phyloP scores from a whole-genome alignment of 2,329 filamentous ascomycete species.

The Aspergillus oerlinghausenensis region DNA sequence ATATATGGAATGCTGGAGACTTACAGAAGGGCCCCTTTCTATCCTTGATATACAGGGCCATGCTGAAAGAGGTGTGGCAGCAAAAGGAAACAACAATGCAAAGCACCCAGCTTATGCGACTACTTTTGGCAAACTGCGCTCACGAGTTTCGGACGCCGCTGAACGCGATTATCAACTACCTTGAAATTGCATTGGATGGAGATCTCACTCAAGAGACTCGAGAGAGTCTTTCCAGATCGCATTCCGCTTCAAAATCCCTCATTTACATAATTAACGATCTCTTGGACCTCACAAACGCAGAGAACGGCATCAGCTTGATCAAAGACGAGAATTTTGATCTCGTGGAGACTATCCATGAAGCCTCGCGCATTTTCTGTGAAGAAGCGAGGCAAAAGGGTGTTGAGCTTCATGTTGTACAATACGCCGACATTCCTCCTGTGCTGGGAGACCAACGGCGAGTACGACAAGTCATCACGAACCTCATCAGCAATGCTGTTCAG shows the following conservation, averaged over 20 bases:
- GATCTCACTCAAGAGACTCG: slow-evolving; percentile 73
- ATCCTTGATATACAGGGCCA: slow-evolving; percentile 76
- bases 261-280: slow-evolving; percentile 94
- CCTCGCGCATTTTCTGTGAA: slow-evolving; percentile 66
- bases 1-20: slow-evolving; percentile 82
- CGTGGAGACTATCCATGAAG: slow-evolving; percentile 66
- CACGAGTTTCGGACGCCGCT: slow-evolving; percentile 88
- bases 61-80: slow-evolving; percentile 86
- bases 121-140: slow-evolving; percentile 80
- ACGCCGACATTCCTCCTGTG: slow-evolving; percentile 67
- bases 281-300: slow-evolving; percentile 80
- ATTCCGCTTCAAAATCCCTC: slow-evolving; percentile 85
- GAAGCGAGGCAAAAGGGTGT: slow-evolving; percentile 75
- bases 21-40: slow-evolving; percentile 83
- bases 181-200: slow-evolving; percentile 85
- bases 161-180: slow-evolving; percentile 91
- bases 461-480: slow-evolving; percentile 76
- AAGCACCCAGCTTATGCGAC: slow-evolving; percentile 71
- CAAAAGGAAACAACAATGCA: slow-evolving; percentile 83
- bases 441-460: slow-evolving; percentile 74
- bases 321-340: slow-evolving; percentile 80
- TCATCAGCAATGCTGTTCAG: slow-evolving; percentile 80
- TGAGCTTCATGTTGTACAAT: slow-evolving; percentile 61
- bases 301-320: slow-evolving; percentile 72
- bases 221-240: slow-evolving; percentile 77